Evolutionary conservation across 345 rosid genomes (phyloP).

Genomic region (Hibiscus trionum): DNA sequence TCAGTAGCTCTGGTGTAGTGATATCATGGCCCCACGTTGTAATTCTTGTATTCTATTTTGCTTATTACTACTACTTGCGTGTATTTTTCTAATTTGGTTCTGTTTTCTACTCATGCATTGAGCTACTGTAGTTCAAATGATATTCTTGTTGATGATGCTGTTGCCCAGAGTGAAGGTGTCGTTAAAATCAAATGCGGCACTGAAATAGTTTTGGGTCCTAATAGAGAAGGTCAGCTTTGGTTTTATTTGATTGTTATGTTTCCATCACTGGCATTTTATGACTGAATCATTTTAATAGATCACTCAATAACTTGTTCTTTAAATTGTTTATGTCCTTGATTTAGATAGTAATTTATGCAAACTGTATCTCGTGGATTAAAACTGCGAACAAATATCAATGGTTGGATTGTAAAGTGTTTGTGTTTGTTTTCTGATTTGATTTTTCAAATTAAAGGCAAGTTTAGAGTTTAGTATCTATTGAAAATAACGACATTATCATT

Average conservation of each 20-base stretch:
- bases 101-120: conserved; percentile 11
- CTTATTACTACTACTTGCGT: not conserved
- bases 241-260: no score
- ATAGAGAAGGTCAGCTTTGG: no score
- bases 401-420: not conserved
- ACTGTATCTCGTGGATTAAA: conserved; percentile 3
- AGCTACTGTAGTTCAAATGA: conserved; percentile 34
- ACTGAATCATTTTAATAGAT: no score
- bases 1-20: not conserved
- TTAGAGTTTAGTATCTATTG: not conserved
- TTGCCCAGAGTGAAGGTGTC: conserved; percentile 36
- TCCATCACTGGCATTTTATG: no score
- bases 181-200: conserved; percentile 47
- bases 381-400: not conserved
- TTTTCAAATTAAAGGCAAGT: not conserved
- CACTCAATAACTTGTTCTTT: no score
- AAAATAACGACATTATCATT: not conserved
- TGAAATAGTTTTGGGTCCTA: conserved; percentile 36
- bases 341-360: conserved; percentile 41
- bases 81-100: not conserved
- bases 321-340: conserved; percentile 28
- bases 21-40: not conserved
- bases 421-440: not conserved
- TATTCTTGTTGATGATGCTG: conserved; percentile 54
- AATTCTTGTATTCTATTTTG: not conserved